Evolutionary conservation across 805 yeast genomes (phyloP).

Genomic region (Yamadazyma olivae): DNA sequence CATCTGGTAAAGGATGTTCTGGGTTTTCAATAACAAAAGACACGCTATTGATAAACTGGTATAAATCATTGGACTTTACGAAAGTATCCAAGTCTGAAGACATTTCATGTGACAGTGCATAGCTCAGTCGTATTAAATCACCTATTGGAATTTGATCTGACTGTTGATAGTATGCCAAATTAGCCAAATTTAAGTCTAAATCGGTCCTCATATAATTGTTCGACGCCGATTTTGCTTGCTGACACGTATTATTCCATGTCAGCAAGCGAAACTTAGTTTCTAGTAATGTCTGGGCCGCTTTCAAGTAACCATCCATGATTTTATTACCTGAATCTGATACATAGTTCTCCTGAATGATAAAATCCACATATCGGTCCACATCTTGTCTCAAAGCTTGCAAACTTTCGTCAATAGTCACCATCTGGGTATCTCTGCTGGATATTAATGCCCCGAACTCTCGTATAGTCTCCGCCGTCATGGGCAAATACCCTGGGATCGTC

Average conservation of each 20-base stretch:
- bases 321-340: neutral
- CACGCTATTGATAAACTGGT: conserved; percentile 35
- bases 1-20: conserved; percentile 57
- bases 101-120: neutral
- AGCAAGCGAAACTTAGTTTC: neutral
- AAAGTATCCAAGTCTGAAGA: neutral
- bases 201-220: conserved; percentile 4
- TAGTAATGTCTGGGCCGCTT: neutral
- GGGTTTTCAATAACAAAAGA: conserved; percentile 56
- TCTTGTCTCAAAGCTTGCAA: conserved; percentile 15
- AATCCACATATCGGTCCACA: conserved; percentile 9
- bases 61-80: conserved; percentile 5
- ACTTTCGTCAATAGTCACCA: conserved; percentile 10
- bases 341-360: conserved; percentile 8
- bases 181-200: conserved; percentile 5
- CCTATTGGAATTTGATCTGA: neutral
- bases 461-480: conserved; percentile 5
- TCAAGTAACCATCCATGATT: neutral
- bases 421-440: conserved; percentile 6
- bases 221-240: neutral
- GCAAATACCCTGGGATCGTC: conserved; percentile 9
- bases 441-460: conserved; percentile 1
- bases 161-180: conserved; percentile 4
- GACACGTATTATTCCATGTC: conserved; percentile 1
- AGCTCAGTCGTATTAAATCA: conserved; percentile 2